These are phyloP conservation scores for Beta vulgaris DNA, from an alignment of 148 eudicot species.

Conservation along the genomic window DNA sequence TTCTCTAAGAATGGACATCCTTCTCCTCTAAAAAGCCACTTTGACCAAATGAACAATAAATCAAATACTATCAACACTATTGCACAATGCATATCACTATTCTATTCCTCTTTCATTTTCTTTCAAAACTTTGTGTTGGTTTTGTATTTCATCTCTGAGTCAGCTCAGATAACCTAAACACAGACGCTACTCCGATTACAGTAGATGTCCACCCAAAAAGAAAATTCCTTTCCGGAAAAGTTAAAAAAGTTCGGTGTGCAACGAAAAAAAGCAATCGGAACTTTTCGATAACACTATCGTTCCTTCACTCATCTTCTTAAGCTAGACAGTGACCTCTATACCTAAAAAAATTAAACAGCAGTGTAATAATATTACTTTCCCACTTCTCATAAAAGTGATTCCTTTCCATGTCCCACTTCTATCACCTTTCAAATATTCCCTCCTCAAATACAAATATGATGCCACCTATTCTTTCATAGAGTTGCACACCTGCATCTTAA, in stretches of 20 bases:
- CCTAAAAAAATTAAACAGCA: constrained; percentile 8
- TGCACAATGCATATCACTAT: constrained; percentile 6
- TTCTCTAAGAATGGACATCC: constrained; percentile 36
- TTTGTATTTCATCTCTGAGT: constrained; percentile 3
- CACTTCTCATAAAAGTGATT: constrained; percentile 42
- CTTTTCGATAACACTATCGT: not conserved
- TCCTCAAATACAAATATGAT: constrained; percentile 48
- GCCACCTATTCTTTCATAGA: constrained; percentile 27
- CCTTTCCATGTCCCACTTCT: constrained; percentile 73
- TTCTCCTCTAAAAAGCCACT: constrained; percentile 27
- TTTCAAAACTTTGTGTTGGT: not conserved
- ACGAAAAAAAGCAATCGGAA: not conserved
- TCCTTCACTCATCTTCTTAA: constrained; percentile 6
- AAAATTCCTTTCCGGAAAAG: not conserved
- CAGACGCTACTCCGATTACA: constrained; percentile 7
- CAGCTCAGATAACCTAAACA: constrained; percentile 1
- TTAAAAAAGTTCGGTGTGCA: not conserved
- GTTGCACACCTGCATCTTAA: constrained; percentile 28
- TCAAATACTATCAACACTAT: not conserved
- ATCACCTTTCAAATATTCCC: constrained; percentile 66
- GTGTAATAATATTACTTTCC: constrained; percentile 19
- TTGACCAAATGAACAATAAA: constrained; percentile 25
- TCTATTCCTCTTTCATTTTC: not conserved
- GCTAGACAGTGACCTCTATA: constrained; percentile 24
- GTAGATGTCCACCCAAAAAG: not conserved